Evolutionary conservation across 2,329 filamentous ascomycete species (phyloP), one percentile per base, ranked within the genome.

Genomic region (Chaetomium sp.): DNA sequence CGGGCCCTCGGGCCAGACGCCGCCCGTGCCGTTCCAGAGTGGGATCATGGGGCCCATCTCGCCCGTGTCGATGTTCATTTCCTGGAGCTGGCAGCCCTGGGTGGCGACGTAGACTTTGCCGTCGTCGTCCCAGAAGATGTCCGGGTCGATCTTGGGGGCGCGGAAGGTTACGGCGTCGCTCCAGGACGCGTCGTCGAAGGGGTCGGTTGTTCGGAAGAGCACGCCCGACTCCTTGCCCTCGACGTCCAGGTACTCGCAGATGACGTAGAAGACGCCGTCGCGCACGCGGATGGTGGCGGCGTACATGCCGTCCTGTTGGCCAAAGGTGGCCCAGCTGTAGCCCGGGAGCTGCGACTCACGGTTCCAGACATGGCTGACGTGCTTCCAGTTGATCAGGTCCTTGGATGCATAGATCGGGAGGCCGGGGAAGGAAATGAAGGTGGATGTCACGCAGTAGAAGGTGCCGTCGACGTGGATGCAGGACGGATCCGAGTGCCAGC

Each of bases 341-440:
- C 75, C 75, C 0, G 79, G 78, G 3, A 83, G 74, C 67, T 82
- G 80, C 0, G 72, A 69, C 42, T 80, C 75, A 4, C 78, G 76
- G 57, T 73, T 78, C 70, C 77, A 77, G 3, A 75, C 78, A 47
- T 80, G 77, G 61, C 77, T 76, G 58, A 74, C 70, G 8, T 76
- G 75, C 63, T 79, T 81, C 82, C 82, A 86, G 60, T 80, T 79
- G 19, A 76, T 68, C 21, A 86, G 71, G 69, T 85, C 82, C 60
- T 77, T 78, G n/a, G 79, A 83, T 1, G 81, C 81, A 69, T 85
- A 80, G 23, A 86, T 78, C 0, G 83, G 82, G 5, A 85, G 73
- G 0, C 82, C 83, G 0, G 83, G 83, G 67, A 84, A 85, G 0
- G 78, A 75, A 60, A 81, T 79, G 68, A 85, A 86, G 1, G 80